These are phyloP conservation scores for Paramecium pentaurelia DNA, from an alignment of 73 alveolate species.

Conservation along the genomic window DNA sequence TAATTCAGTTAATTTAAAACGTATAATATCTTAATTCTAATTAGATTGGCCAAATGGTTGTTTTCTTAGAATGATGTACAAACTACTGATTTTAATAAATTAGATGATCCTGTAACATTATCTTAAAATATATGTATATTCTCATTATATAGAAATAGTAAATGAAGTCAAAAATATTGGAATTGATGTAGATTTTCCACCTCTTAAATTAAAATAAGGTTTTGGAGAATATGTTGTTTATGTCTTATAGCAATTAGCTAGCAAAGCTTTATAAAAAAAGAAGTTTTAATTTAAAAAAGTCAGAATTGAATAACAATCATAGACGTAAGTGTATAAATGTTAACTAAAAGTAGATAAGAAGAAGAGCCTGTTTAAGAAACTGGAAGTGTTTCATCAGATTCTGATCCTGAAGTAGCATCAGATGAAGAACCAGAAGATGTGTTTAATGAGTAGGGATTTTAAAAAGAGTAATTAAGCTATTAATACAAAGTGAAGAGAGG, in stretches of 20 bases:
- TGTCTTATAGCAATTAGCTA: slow-evolving; percentile 41
- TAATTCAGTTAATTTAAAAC: slow-evolving; percentile 35
- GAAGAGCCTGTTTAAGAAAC: slow-evolving; percentile 32
- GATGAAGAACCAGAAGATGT: slow-evolving; percentile 59
- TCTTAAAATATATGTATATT: slow-evolving; percentile 41
- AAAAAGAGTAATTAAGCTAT: slow-evolving; percentile 18
- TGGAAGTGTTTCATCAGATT: slow-evolving; percentile 48
- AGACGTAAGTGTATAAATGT: not conserved
- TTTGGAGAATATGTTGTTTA: slow-evolving; percentile 52
- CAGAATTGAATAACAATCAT: slow-evolving; percentile 35
- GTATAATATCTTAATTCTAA: not conserved
- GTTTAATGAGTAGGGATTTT: not conserved
- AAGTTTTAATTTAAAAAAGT: slow-evolving; percentile 34
- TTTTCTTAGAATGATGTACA: slow-evolving; percentile 38
- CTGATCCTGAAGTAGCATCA: slow-evolving; percentile 58
- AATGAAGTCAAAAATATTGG: slow-evolving; percentile 58
- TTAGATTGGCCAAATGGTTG: slow-evolving; percentile 51
- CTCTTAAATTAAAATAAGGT: slow-evolving; percentile 46
- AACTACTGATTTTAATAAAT: slow-evolving; percentile 42
- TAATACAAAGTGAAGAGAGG: slow-evolving; percentile 35
- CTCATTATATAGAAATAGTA: not conserved
- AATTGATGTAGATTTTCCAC: slow-evolving; percentile 50
- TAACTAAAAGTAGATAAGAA: not conserved
- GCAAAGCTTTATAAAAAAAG: slow-evolving; percentile 34
- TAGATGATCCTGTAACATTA: slow-evolving; percentile 56